phyloP scores from a whole-genome alignment of 805 yeast species.

The Ogataea pilisensis region DNA sequence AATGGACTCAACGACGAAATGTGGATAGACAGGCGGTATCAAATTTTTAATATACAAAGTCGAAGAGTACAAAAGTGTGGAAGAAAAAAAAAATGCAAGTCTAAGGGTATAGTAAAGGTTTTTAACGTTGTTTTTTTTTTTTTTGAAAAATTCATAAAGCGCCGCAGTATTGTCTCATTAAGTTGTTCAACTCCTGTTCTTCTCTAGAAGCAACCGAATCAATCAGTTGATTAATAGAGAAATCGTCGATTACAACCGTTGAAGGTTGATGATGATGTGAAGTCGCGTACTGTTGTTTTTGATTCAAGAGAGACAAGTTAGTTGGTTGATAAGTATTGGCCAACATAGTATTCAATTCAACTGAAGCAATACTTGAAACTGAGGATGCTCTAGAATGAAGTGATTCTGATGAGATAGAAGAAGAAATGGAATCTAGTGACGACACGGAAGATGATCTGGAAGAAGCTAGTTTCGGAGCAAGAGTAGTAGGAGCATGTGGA shows the following conservation, averaged over 20 bases:
- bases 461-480: constrained; percentile 3
- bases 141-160: not conserved
- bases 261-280: constrained; percentile 1
- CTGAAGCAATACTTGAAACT: constrained; percentile 22
- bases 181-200: constrained; percentile 30
- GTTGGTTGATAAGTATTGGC: constrained; percentile 7
- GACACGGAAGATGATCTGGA: constrained; percentile 20
- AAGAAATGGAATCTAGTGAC: constrained; percentile 11
- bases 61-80: too few relatives aligned
- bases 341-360: constrained; percentile 8
- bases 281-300: constrained; percentile 5
- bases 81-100: not conserved
- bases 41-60: too few relatives aligned
- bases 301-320: constrained; percentile 2
- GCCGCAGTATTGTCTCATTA: constrained; percentile 33
- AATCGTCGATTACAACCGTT: constrained; percentile 15
- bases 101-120: too few relatives aligned
- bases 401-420: constrained; percentile 11
- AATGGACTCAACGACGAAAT: too few relatives aligned
- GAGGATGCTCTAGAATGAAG: constrained; percentile 31
- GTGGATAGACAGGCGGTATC: too few relatives aligned
- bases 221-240: constrained; percentile 24
- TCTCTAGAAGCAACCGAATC: constrained; percentile 32
- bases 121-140: too few relatives aligned
- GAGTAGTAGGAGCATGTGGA: not conserved